A percentile compares a stretch with the other conserved stretches of the same genome.
These are phyloP conservation scores for Aspergillus leporis DNA, from an alignment of 495 filamentous ascomycete genomes.

Conservation along the genomic window DNA sequence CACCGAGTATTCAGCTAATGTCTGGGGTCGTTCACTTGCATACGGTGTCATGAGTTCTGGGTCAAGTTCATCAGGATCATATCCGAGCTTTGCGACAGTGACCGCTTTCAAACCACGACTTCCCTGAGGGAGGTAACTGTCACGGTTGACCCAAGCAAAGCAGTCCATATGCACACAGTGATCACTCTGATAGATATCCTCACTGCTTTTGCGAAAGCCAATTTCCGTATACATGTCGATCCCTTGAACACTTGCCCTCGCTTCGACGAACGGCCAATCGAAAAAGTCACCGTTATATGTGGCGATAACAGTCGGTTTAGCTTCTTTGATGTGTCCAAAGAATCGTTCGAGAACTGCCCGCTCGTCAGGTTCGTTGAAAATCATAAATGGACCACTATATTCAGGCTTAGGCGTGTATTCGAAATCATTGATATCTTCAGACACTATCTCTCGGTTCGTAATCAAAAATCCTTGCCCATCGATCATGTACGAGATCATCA, in stretches of 20 bases:
- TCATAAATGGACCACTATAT: constrained; percentile 90
- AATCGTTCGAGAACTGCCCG: constrained; percentile 86
- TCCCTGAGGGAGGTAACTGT: constrained; percentile 96
- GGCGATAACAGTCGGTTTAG: constrained; percentile 91
- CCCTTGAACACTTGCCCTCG: constrained; percentile 86
- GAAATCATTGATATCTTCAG: constrained; percentile 96
- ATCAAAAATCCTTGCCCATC: constrained; percentile 98
- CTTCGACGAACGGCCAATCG: constrained; percentile 99
- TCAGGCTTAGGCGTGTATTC: constrained; percentile 98
- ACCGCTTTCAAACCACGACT: constrained; percentile 97
- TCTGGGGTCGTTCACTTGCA: constrained; percentile 88
- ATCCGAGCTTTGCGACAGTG: constrained; percentile 94
- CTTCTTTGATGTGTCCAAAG: constrained; percentile 93
- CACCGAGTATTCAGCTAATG: constrained; percentile 94
- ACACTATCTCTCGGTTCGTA: constrained; percentile 97
- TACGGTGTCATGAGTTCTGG: constrained; percentile 97
- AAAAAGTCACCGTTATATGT: constrained; percentile 99
- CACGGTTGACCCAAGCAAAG: constrained; percentile 97
- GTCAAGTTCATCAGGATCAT: constrained; percentile 97
- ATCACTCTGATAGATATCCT: constrained; percentile 93
- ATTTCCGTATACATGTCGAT: constrained; percentile 99
- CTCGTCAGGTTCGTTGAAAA: constrained; percentile 98
- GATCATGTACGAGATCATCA: constrained; percentile 99
- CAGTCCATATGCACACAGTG: constrained; percentile 99
- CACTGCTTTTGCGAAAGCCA: constrained; percentile 89